Percentiles rank a stretch among this genome's conserved stretches.
Evolutionary conservation across 225 moss, liverwort and hornwort genomes (phyloP).

Genomic region (Antitrichia curtipendula): DNA sequence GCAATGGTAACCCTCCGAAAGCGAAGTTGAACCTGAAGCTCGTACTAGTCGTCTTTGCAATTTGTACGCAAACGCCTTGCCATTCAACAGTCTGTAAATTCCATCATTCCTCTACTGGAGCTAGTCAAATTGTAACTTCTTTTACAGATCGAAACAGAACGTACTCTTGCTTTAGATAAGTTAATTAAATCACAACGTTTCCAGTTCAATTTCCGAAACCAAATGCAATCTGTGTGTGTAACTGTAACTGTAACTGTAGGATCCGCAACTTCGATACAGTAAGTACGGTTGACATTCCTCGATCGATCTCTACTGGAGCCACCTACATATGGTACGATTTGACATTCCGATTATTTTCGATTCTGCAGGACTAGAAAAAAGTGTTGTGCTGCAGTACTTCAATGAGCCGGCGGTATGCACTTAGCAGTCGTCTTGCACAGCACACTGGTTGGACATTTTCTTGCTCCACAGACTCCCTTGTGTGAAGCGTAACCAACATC

Average conservation of each 20-base stretch:
- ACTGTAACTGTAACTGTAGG: not conserved
- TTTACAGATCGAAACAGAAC: not conserved
- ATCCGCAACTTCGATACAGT: not conserved
- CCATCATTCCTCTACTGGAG: not conserved
- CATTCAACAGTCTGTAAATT: not conserved
- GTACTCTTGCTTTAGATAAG: not conserved
- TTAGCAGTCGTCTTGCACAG: not conserved
- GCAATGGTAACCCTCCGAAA: not conserved
- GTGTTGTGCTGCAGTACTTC: not conserved
- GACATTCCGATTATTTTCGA: not conserved
- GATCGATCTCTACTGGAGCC: not conserved
- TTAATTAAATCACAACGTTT: not conserved
- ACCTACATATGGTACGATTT: not conserved
- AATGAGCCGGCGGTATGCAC: not conserved
- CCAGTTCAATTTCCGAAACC: not conserved
- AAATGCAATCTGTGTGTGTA: not conserved
- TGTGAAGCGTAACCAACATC: not conserved
- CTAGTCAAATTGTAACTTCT: not conserved
- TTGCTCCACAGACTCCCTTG: not conserved
- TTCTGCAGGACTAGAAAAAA: not conserved
- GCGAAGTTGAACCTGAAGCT: not conserved
- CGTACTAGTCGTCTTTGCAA: not conserved
- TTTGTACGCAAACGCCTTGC: not conserved
- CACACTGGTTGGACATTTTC: not conserved
- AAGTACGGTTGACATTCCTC: not conserved